These are phyloP conservation scores for Thinopyrum elongatum DNA, from an alignment of 176 grass and related monocot species.

Conservation along the genomic window DNA sequence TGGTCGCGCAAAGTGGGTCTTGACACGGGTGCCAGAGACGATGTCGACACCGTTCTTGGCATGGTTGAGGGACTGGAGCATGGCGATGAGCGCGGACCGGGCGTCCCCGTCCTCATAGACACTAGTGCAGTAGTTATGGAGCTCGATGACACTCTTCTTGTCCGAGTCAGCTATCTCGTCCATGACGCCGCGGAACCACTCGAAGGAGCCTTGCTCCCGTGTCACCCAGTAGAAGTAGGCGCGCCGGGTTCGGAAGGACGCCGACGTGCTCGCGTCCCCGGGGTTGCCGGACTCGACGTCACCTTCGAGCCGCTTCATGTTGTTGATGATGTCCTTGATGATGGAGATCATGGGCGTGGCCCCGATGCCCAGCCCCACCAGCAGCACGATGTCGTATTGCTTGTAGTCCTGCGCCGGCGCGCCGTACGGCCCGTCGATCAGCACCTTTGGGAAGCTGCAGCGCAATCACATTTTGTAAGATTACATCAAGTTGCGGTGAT, in stretches of 20 bases:
- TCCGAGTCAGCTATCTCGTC: conserved; percentile 81
- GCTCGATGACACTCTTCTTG: conserved; percentile 82
- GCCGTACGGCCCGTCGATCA: conserved; percentile 84
- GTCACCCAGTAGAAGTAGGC: conserved; percentile 99
- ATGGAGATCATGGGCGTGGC: conserved; percentile 95
- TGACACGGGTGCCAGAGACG: conserved; percentile 83
- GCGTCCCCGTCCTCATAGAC: conserved; percentile 96
- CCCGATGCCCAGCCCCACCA: conserved; percentile 81
- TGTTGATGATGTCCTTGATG: conserved; percentile 93
- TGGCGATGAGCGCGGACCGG: conserved; percentile 78
- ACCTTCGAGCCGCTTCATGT: conserved; percentile 54
- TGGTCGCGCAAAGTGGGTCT: conserved; percentile 88
- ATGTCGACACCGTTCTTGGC: conserved; percentile 87
- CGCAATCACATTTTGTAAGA: neutral
- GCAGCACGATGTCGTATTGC: conserved; percentile 76
- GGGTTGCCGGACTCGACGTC: conserved; percentile 35
- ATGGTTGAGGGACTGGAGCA: conserved; percentile 94
- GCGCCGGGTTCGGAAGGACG: conserved; percentile 62
- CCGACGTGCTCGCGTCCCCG: neutral
- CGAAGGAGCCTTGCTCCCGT: conserved; percentile 84
- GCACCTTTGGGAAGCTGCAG: conserved; percentile 69
- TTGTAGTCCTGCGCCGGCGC: conserved; percentile 95
- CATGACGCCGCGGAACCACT: conserved; percentile 96
- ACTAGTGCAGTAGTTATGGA: conserved; percentile 95
- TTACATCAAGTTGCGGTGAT: neutral